Evolutionary conservation across 2,329 filamentous ascomycete genomes (phyloP).

Genomic region (Pleurostoma richardsiae): DNA sequence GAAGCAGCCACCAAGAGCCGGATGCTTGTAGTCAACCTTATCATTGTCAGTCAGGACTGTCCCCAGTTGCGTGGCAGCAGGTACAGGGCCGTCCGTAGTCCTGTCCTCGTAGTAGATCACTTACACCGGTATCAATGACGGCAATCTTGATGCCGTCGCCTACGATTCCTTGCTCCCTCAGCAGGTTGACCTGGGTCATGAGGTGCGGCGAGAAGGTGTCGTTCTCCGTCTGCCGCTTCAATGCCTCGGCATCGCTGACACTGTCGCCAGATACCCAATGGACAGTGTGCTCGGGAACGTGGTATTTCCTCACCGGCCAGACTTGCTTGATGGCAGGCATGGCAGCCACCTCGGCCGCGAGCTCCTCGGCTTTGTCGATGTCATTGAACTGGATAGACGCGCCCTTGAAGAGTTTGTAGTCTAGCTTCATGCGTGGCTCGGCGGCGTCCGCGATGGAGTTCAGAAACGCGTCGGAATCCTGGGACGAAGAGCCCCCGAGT

Average conservation of each 20-base stretch:
- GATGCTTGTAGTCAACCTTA: slow-evolving; percentile 57
- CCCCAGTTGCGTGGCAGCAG: no score
- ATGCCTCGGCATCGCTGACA: slow-evolving; percentile 11
- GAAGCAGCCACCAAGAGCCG: slow-evolving; percentile 60
- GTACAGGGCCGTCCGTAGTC: no score
- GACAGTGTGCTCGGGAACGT: slow-evolving; percentile 37
- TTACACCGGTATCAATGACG: slow-evolving; percentile 49
- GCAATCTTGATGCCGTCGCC: slow-evolving; percentile 49
- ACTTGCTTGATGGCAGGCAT: slow-evolving; percentile 41
- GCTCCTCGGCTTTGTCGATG: slow-evolving; percentile 33
- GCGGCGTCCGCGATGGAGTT: slow-evolving; percentile 31
- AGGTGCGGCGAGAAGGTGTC: slow-evolving; percentile 45
- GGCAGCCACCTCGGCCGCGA: slow-evolving; percentile 31
- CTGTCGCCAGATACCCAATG: slow-evolving; percentile 32
- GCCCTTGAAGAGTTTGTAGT: slow-evolving; percentile 48
- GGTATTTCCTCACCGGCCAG: slow-evolving; percentile 41
- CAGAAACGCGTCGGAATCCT: slow-evolving; percentile 37
- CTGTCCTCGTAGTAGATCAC: slow-evolving; percentile 13
- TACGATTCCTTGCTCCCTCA: slow-evolving; percentile 39
- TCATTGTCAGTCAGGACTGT: not conserved
- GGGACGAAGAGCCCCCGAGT: not conserved
- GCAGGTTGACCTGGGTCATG: slow-evolving; percentile 52
- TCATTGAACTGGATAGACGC: slow-evolving; percentile 48
- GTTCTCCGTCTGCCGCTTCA: slow-evolving; percentile 23
- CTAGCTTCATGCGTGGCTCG: slow-evolving; percentile 39